Evolutionary conservation across 1,284 basidiomycete genomes (phyloP).

Genomic region (Tylopilus orsonianus): DNA sequence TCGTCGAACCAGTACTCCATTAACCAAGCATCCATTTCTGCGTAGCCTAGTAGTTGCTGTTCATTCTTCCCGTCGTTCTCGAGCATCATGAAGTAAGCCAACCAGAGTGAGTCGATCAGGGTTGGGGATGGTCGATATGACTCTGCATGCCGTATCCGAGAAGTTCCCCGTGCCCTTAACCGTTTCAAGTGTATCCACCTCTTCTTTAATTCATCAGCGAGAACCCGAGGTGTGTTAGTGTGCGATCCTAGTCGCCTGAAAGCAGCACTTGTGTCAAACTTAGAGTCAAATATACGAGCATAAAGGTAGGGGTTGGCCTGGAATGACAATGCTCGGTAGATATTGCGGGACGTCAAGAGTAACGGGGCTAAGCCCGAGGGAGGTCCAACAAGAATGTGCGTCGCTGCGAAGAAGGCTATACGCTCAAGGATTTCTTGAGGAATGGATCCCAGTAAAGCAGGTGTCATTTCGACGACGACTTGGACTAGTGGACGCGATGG

Average conservation of each 20-base stretch:
- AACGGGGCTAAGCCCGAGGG: slow-evolving; percentile 52
- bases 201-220: slow-evolving; percentile 57
- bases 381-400: slow-evolving; percentile 52
- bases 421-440: slow-evolving; percentile 73
- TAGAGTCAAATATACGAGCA: slow-evolving; percentile 61
- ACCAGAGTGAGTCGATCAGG: slow-evolving; percentile 54
- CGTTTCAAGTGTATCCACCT: slow-evolving; percentile 55
- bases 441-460: slow-evolving; percentile 33
- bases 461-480: slow-evolving; percentile 16
- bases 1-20: slow-evolving; percentile 53
- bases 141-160: slow-evolving; percentile 30
- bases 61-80: slow-evolving; percentile 83
- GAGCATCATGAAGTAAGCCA: slow-evolving; percentile 71
- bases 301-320: slow-evolving; percentile 62
- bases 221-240: slow-evolving; percentile 40
- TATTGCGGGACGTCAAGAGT: slow-evolving; percentile 50
- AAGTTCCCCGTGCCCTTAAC: slow-evolving; percentile 45
- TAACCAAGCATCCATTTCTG: slow-evolving; percentile 48
- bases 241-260: slow-evolving; percentile 52
- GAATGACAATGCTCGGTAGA: slow-evolving; percentile 50
- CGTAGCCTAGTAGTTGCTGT: slow-evolving; percentile 60
- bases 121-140: slow-evolving; percentile 29
- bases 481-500: too few relatives aligned
- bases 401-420: slow-evolving; percentile 58
- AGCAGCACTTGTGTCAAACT: slow-evolving; percentile 66